A percentile compares a stretch with the other conserved stretches of the same genome.
Conservation (phyloP, 2,329 filamentous ascomycete genomes). For the Ophiostoma angusticollis region DNA sequence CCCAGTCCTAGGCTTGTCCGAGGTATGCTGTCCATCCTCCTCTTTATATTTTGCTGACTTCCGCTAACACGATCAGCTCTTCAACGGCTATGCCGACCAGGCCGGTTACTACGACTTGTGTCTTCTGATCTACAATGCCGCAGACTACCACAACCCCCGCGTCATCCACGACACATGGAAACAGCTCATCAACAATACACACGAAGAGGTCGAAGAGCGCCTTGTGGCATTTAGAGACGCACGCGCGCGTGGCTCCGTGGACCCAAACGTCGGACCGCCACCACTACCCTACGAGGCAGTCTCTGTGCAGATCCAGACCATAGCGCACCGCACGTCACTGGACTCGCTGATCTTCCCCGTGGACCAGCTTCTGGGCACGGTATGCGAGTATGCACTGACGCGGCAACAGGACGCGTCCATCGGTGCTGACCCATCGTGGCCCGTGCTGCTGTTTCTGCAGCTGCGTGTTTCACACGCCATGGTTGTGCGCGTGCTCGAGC, state of each 20-base stretch:
- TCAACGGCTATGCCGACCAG: conserved; percentile 80
- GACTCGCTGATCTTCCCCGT: conserved; percentile 57
- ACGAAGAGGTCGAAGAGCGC: conserved; percentile 39
- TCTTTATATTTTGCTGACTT: background rate
- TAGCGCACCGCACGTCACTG: conserved; percentile 50
- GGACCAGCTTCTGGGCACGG: conserved; percentile 43
- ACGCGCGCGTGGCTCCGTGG: conserved; percentile 21
- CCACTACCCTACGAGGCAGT: conserved; percentile 58
- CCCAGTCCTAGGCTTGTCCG: conserved; percentile 61
- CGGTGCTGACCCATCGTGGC: conserved; percentile 44
- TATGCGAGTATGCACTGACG: conserved; percentile 50
- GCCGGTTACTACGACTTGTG: conserved; percentile 85
- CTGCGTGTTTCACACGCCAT: conserved; percentile 45
- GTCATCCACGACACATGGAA: conserved; percentile 80
- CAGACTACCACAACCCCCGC: conserved; percentile 77
- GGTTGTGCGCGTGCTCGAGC: conserved; percentile 42
- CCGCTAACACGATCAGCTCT: conserved; percentile 47
- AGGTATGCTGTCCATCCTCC: conserved; percentile 38
- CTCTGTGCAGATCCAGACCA: conserved; percentile 48
- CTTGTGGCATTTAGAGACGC: conserved; percentile 23
- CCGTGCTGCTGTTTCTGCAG: conserved; percentile 41
- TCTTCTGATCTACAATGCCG: conserved; percentile 80
- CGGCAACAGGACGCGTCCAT: conserved; percentile 45
- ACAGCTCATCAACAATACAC: conserved; percentile 61
- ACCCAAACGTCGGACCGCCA: conserved; percentile 21